Evolutionary conservation across 208 protist species (phyloP).

Genomic region (Trypanosoma melophagium): DNA sequence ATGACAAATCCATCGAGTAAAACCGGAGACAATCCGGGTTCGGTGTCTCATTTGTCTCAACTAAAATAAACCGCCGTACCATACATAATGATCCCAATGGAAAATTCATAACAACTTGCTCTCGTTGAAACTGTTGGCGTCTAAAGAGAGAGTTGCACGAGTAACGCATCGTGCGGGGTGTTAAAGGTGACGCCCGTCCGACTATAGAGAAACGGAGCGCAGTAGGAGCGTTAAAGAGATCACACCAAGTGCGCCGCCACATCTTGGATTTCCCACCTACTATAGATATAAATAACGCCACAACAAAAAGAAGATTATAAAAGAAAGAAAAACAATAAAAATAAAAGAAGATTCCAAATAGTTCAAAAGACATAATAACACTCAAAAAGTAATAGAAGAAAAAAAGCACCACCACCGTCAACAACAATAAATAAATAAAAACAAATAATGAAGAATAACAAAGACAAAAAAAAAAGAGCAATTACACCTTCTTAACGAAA

Average conservation of each 20-base stretch:
- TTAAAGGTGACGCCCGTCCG: not conserved
- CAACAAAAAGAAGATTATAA: not conserved
- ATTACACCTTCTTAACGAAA: not conserved
- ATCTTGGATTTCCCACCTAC: not conserved
- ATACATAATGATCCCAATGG: conserved; percentile 6
- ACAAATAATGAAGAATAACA: not conserved
- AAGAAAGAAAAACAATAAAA: conserved; percentile 10
- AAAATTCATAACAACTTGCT: not conserved
- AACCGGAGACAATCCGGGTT: conserved; percentile 86
- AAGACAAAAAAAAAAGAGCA: conserved; percentile 1
- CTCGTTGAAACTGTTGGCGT: not conserved
- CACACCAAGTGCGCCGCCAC: not conserved
- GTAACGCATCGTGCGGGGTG: conserved; percentile 1
- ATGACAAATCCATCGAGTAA: conserved; percentile 87
- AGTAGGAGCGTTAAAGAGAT: not conserved
- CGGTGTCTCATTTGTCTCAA: conserved; percentile 82
- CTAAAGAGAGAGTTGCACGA: not conserved
- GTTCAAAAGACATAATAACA: conserved; percentile 10
- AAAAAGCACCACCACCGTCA: not conserved
- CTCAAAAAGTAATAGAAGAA: conserved; percentile 24
- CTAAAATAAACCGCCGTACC: conserved; percentile 39
- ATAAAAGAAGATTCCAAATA: conserved; percentile 19
- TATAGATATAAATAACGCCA: no score
- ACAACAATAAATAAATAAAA: conserved; percentile 11
- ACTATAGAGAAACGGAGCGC: not conserved